phyloP scores from a whole-genome alignment of 1,284 basidiomycete species.

The Golubevia pallescens region DNA sequence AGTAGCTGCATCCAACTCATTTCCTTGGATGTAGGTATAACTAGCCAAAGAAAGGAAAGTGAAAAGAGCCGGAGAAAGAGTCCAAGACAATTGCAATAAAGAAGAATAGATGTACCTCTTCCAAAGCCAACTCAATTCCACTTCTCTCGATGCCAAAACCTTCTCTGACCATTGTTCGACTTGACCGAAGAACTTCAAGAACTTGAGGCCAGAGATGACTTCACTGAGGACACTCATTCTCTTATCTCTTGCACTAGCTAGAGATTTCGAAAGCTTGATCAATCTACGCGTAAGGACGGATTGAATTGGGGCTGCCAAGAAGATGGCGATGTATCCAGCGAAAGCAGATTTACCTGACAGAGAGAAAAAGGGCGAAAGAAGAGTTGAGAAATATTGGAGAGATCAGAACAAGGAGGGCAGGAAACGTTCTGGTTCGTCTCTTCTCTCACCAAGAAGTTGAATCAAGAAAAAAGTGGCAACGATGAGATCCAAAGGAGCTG shows the following conservation, averaged over 20 bases:
- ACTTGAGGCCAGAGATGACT: slow-evolving; percentile 23
- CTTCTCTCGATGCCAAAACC: slow-evolving; percentile 16
- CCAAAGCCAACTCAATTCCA: slow-evolving; percentile 19
- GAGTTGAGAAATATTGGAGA: neutral
- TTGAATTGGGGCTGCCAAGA: slow-evolving; percentile 27
- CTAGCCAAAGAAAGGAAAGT: slow-evolving; percentile 30
- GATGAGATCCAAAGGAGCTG: slow-evolving; percentile 7
- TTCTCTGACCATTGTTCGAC: slow-evolving; percentile 25
- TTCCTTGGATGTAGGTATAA: slow-evolving; percentile 26
- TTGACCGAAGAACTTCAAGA: slow-evolving; percentile 45
- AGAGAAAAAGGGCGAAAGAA: neutral
- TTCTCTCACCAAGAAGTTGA: slow-evolving; percentile 27
- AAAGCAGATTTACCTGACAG: slow-evolving; percentile 21
- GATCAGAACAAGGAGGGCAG: too few species aligned
- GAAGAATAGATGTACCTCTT: neutral
- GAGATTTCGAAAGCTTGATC: too few species aligned
- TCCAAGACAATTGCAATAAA: slow-evolving; percentile 11
- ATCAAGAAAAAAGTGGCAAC: slow-evolving; percentile 29
- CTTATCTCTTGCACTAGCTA: slow-evolving; percentile 17
- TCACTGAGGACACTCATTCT: slow-evolving; percentile 28
- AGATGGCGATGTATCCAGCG: slow-evolving; percentile 20
- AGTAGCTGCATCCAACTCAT: slow-evolving; percentile 25
- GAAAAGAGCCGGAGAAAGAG: slow-evolving; percentile 23
- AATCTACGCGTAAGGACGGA: slow-evolving; percentile 3
- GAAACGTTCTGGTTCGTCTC: too few species aligned